These are phyloP conservation scores for Cryptococcus depauperatus DNA, from an alignment of 1,284 basidiomycete genomes.

Conservation along the genomic window DNA sequence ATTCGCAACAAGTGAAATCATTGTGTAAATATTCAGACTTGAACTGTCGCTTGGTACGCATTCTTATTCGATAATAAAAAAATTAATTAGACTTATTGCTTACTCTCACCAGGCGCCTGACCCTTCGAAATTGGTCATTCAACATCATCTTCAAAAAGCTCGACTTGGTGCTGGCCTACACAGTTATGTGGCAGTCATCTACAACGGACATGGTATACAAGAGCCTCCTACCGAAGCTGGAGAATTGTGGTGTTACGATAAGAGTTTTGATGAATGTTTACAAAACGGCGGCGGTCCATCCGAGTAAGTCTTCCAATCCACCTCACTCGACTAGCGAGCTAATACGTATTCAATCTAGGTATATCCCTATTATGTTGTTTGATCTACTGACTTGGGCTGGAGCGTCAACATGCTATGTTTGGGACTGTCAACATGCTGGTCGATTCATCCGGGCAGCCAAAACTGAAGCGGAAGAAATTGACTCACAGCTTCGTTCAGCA, in stretches of 20 bases:
- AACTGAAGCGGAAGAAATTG: conserved; percentile 31
- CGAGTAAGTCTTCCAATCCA: conserved; percentile 28
- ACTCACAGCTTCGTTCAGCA: conserved; percentile 27
- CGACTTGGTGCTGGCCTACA: conserved; percentile 25
- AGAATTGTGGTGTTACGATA: conserved; percentile 37
- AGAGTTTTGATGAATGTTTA: conserved; percentile 28
- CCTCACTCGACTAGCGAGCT: not conserved
- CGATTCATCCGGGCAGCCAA: conserved; percentile 28
- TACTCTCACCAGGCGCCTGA: conserved; percentile 22
- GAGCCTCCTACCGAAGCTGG: conserved; percentile 37
- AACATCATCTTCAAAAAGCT: conserved; percentile 28
- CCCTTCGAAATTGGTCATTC: conserved; percentile 26
- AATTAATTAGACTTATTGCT: not conserved
- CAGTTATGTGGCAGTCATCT: conserved; percentile 28
- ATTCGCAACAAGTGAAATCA: conserved; percentile 12
- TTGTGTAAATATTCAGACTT: conserved; percentile 9
- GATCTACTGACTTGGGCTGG: conserved; percentile 35
- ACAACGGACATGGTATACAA: conserved; percentile 34
- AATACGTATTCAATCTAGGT: conserved; percentile 14
- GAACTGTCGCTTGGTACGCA: conserved; percentile 12
- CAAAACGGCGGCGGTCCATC: conserved; percentile 25
- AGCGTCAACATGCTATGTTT: conserved; percentile 31
- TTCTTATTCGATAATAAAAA: not conserved
- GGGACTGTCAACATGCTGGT: conserved; percentile 32
- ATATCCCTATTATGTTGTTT: conserved; percentile 36